phyloP scores from a whole-genome alignment of 2,329 filamentous ascomycete genomes.

The Sclerotinia minor region DNA sequence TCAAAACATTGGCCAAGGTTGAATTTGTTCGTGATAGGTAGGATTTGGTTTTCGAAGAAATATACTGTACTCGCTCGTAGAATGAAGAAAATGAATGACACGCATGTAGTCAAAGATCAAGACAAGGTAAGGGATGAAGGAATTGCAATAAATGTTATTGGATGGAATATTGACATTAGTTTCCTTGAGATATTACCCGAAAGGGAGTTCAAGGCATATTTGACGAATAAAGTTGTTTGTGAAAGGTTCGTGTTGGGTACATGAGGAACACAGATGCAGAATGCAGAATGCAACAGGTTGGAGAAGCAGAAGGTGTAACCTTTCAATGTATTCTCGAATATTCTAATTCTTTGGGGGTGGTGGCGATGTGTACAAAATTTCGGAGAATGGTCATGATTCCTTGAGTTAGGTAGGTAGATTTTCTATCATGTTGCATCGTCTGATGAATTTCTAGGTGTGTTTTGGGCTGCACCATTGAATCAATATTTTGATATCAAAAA shows the following conservation, averaged over 20 bases:
- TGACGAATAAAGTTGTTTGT: not conserved
- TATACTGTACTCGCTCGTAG: no score
- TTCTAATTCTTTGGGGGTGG: not conserved
- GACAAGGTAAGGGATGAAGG: not conserved
- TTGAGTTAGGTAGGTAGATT: not conserved
- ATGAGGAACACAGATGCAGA: not conserved
- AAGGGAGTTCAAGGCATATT: not conserved
- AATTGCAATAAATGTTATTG: not conserved
- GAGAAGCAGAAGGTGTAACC: not conserved
- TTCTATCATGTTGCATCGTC: conserved; percentile 12
- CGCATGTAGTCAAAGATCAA: not conserved
- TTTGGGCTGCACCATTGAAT: not conserved
- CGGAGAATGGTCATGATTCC: not conserved
- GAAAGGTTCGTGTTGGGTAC: not conserved
- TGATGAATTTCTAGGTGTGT: not conserved
- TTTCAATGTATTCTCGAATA: conserved; percentile 4
- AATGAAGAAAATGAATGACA: not conserved
- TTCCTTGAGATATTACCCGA: not conserved
- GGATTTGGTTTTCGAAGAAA: not conserved
- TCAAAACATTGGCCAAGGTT: not conserved
- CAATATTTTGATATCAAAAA: not conserved
- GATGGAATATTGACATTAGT: not conserved
- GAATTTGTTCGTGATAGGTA: not conserved
- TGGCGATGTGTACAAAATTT: conserved; percentile 7
- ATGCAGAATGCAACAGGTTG: not conserved